Conservation (phyloP, 2,329 filamentous ascomycete genomes). For the Pochonia chlamydosporia region DNA sequence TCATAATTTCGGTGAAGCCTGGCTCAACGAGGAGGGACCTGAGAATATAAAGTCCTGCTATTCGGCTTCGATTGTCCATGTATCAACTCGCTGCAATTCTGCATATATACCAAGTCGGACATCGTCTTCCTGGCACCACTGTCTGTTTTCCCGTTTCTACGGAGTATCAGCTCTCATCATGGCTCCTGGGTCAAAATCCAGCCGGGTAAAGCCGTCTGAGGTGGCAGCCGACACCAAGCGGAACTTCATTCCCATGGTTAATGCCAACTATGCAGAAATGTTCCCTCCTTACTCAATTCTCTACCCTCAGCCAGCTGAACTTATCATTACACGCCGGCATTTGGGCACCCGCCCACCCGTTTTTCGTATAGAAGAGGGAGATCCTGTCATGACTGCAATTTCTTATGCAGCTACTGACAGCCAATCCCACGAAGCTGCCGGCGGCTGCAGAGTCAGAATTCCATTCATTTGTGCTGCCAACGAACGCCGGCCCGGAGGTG, state of each 20-base stretch:
- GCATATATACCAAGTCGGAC: not conserved
- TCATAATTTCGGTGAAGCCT: not conserved
- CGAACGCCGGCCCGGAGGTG: slow-evolving; percentile 70
- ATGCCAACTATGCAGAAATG: slow-evolving; percentile 44
- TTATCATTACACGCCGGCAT: slow-evolving; percentile 31
- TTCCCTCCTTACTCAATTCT: slow-evolving; percentile 57
- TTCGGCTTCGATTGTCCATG: slow-evolving; percentile 10
- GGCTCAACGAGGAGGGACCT: not conserved
- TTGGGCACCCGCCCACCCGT: slow-evolving; percentile 32
- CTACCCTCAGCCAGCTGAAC: slow-evolving; percentile 45
- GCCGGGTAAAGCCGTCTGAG: slow-evolving; percentile 42
- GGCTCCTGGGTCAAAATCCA: slow-evolving; percentile 25
- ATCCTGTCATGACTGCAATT: slow-evolving; percentile 56
- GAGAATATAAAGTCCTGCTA: slow-evolving; percentile 8
- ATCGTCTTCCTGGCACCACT: not conserved
- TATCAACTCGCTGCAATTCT: slow-evolving; percentile 8
- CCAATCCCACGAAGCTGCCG: slow-evolving; percentile 25
- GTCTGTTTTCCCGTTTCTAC: not conserved
- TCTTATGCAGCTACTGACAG: slow-evolving; percentile 44
- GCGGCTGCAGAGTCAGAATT: slow-evolving; percentile 35
- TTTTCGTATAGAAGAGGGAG: slow-evolving; percentile 48
- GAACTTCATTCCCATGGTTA: slow-evolving; percentile 61
- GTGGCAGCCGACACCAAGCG: slow-evolving; percentile 69
- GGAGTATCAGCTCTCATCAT: slow-evolving; percentile 14
- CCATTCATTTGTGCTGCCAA: slow-evolving; percentile 70